Evolutionary conservation across 352 stramenopile genomes (phyloP).

Genomic region (Globisporangium spiculum): DNA sequence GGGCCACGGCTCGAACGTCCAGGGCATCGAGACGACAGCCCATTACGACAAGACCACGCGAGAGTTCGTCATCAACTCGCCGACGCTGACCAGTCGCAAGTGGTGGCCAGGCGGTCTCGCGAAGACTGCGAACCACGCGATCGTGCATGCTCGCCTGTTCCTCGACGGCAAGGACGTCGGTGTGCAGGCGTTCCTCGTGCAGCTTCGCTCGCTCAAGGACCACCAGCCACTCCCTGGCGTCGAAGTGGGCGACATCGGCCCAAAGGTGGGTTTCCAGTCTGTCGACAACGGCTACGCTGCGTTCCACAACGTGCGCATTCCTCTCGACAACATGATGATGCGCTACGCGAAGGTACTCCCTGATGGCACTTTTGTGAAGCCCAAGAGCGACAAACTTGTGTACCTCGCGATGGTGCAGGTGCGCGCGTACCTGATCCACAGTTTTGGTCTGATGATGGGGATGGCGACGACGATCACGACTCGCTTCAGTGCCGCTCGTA

Average conservation of each 20-base stretch:
- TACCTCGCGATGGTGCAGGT: constrained; percentile 41
- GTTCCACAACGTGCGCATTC: constrained; percentile 88
- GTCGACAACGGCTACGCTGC: constrained; percentile 91
- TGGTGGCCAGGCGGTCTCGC: constrained; percentile 95
- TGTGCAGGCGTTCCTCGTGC: constrained; percentile 94
- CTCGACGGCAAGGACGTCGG: constrained; percentile 63
- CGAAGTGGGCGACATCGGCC: constrained; percentile 89
- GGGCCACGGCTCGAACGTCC: constrained; percentile 92
- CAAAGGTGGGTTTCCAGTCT: constrained; percentile 89
- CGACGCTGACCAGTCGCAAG: constrained; percentile 51
- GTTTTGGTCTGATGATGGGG: no score
- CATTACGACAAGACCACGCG: constrained; percentile 86
- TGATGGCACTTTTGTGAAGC: constrained; percentile 62
- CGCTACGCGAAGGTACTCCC: constrained; percentile 43
- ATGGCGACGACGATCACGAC: constrained; percentile 26
- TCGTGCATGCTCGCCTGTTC: constrained; percentile 88
- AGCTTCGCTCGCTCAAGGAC: constrained; percentile 76
- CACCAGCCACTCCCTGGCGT: constrained; percentile 86
- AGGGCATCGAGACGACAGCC: constrained; percentile 90
- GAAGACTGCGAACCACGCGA: constrained; percentile 90
- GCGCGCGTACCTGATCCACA: constrained; percentile 6
- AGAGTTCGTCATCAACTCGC: constrained; percentile 92
- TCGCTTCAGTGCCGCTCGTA: constrained; percentile 27
- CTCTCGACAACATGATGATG: constrained; percentile 65
- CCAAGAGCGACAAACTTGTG: constrained; percentile 58